Base-by-base conservation (phyloP, 148 eudicot genomes). In the Mesembryanthemum crystallinum region DNA sequence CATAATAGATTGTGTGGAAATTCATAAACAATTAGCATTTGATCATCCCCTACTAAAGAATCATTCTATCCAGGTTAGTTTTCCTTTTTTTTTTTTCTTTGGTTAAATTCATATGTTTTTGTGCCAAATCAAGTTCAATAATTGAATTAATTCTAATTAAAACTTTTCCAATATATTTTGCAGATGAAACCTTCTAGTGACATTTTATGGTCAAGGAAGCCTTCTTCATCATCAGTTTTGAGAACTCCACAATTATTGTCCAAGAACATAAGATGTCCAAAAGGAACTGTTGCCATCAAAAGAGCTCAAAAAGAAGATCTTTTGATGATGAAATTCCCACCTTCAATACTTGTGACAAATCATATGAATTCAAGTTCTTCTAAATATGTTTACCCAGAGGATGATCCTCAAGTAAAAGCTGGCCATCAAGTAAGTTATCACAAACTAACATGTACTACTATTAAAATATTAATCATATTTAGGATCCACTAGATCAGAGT, bases 281-380 rank as follows among this genome's bases (percentile, higher is more conserved):
- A 60, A 15, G 80, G 80, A 77, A 77, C 68, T 1, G 75, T 77
- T n/a, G 59, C 59, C 18, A 18, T 70, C 10, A 70, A 49, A 77
- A 60, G 80, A 61, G 37, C 62, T 17, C 74, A 62, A 7, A 33
- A 61, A 59, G 49, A 70, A 70, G 80, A 77, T 61, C 63, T 77
- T 18, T 0, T 18, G 1, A 60, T 70, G 74, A 15, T 33, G 7
- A 77, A 77, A 13, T 27, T 54, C 47, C 3, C 45, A 11, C 69
- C 25, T 11, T 55, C 27, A 35, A 15, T 17, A 15, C 18, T 57
- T 20, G 61, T 10, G 61, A 57, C 7, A 23, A 21, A 20, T 57
- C 21, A 7, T 24, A 24, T 59, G 64, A 59, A 23, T 7, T 12
- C 29, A 6, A 24, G 15, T 59, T 59, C 64, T 23, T 24, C 12